Evolutionary conservation across 2,329 filamentous ascomycete species (phyloP), one percentile per base, ranked within the genome.

Genomic region (Neonectria faginata): DNA sequence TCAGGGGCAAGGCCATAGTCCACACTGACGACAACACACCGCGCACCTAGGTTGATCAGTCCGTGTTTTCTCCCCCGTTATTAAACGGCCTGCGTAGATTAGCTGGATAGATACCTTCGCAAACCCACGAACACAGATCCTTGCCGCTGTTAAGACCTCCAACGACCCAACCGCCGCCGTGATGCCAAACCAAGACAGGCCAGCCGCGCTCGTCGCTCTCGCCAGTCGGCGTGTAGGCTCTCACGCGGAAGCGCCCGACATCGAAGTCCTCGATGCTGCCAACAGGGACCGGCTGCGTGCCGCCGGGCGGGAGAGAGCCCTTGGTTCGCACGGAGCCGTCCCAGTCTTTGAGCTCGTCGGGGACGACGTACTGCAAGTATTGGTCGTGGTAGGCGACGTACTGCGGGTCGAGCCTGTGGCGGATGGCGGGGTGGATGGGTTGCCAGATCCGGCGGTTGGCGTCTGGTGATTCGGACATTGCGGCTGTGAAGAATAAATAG

Each of bases 111-210:
- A 44, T 67, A 69, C 75, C 69, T 69, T 74, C 60, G 53, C 77
- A 80, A 9, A 76, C 62, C 53, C 73, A 72, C 5, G 74, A 76
- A 48, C 75, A 75, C 41, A 80, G 75, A 36, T 76, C 78, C 10
- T 74, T 76, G 9, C 78, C 77, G 56, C 72, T 79, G 7, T 72
- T 71, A 6, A 79, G 54, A 3, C 74, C 75, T 1, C 79, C 79
- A 56, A 79, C 72, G 5, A 76, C 79, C 79, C 79, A 81, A 3
- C 79, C 79, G 5, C 79, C 79, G 22, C 79, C 79, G 48, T 81
- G 79, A 25, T 76, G 77, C 79, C 79, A 81, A 9, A 81, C 57
- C n/a, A 80, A 71, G 5, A 73, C 70, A 2, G 79, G 79, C 78
- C 78, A 80, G 2, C 76, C 78, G 6, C 62, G 61, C 0, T 58